Percentiles rank a stretch among this genome's conserved stretches.
phyloP scores from a whole-genome alignment of 805 yeast genomes.

The Ascoidea rubescens region DNA sequence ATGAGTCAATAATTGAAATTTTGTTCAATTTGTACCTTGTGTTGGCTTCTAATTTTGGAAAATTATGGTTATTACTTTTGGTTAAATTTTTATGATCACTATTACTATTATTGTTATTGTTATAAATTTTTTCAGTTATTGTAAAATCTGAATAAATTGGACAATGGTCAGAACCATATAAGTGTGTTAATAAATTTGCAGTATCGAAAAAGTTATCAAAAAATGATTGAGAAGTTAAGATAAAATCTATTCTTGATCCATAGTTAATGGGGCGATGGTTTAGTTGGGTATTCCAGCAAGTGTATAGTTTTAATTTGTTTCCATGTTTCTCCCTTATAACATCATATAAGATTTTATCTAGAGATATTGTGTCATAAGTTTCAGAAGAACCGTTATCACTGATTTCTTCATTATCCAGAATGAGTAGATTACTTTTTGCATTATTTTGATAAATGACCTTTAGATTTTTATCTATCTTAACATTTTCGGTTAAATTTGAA shows the following conservation, averaged over 20 bases:
- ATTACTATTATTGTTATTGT: no score
- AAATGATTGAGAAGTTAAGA: conserved; percentile 34
- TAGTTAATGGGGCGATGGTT: conserved; percentile 69
- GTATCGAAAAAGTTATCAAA: conserved; percentile 17
- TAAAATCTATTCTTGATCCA: conserved; percentile 81
- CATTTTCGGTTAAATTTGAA: conserved; percentile 16
- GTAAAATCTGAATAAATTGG: conserved; percentile 68
- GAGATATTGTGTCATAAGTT: conserved; percentile 13
- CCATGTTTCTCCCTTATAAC: conserved; percentile 44
- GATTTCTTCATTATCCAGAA: not conserved
- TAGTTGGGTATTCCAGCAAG: conserved; percentile 81
- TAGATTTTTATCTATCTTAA: not conserved
- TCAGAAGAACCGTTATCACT: conserved; percentile 17
- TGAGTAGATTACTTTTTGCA: not conserved
- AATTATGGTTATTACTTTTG: no score
- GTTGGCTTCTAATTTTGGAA: not conserved
- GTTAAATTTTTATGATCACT: no score
- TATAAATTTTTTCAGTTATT: conserved; percentile 2
- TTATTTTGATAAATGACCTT: no score
- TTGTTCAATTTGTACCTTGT: not conserved
- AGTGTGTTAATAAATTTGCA: conserved; percentile 46
- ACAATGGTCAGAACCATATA: conserved; percentile 90
- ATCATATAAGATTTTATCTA: conserved; percentile 37
- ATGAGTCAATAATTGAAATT: not conserved
- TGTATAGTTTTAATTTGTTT: conserved; percentile 48